Percentiles rank a stretch among this genome's conserved stretches.
phyloP scores from a whole-genome alignment of 192 early-diverging fungal genomes.

The Backusella psychrophila region DNA sequence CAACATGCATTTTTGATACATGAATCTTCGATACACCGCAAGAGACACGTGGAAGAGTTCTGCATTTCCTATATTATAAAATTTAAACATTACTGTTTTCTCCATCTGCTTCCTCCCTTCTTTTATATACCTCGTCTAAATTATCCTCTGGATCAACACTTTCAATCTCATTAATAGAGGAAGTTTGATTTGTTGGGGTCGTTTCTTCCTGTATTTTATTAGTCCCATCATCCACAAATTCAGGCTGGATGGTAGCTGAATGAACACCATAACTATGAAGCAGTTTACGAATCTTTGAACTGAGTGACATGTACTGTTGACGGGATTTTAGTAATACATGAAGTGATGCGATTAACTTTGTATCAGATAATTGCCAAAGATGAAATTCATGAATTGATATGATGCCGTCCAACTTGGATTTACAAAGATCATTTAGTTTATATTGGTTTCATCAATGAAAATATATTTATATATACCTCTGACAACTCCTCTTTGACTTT shows the following conservation, averaged over 20 bases:
- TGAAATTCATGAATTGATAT: conserved; percentile 87
- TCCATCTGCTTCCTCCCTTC: not conserved
- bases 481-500: conserved; percentile 60
- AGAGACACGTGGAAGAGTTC: conserved; percentile 18
- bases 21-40: conserved; percentile 29
- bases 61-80: not conserved
- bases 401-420: conserved; percentile 54
- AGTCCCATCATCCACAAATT: conserved; percentile 58
- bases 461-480: conserved; percentile 32
- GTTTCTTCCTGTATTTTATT: not conserved
- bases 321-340: conserved; percentile 69
- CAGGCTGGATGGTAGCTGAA: conserved; percentile 89
- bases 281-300: conserved; percentile 65
- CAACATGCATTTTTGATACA: conserved; percentile 42
- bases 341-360: conserved; percentile 78
- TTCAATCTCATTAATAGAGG: not conserved
- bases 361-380: conserved; percentile 89
- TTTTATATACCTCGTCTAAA: conserved; percentile 6
- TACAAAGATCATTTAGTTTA: not conserved
- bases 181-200: not conserved
- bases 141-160: not conserved
- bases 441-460: not conserved
- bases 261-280: conserved; percentile 84
- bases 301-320: conserved; percentile 69
- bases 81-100: not conserved